Evolutionary conservation across 2,329 filamentous ascomycete species (phyloP).

Genomic region (Talaromyces sp.): DNA sequence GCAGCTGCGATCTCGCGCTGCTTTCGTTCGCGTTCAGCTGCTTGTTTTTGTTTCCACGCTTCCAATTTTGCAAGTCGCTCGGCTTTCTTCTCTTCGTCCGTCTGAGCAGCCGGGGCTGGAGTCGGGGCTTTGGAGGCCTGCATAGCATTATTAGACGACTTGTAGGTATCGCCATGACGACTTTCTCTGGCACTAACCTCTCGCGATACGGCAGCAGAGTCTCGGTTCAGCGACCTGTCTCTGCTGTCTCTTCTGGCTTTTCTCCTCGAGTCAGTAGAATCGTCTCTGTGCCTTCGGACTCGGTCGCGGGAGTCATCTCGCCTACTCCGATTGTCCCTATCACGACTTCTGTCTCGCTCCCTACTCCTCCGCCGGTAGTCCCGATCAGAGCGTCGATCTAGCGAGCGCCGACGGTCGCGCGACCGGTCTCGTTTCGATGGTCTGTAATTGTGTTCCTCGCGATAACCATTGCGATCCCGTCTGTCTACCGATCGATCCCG

Average conservation of each 20-base stretch:
- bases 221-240: constrained; percentile 53
- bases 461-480: constrained; percentile 43
- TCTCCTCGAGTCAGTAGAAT: constrained; percentile 67
- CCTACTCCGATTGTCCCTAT: constrained; percentile 66
- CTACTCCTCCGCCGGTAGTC: constrained; percentile 63
- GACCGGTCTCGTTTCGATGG: constrained; percentile 62
- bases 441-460: constrained; percentile 64
- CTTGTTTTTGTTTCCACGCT: constrained; percentile 88
- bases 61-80: constrained; percentile 79
- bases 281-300: constrained; percentile 63
- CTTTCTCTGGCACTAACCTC: constrained; percentile 54
- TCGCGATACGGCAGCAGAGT: constrained; percentile 50
- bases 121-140: constrained; percentile 57
- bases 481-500: constrained; percentile 66
- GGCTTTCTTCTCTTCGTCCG: constrained; percentile 73
- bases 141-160: constrained; percentile 23
- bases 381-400: constrained; percentile 54
- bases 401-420: constrained; percentile 50
- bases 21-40: constrained; percentile 70
- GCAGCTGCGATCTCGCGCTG: constrained; percentile 64
- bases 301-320: constrained; percentile 73
- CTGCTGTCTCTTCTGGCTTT: constrained; percentile 66
- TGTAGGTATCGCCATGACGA: background rate
- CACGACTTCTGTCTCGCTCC: constrained; percentile 63
- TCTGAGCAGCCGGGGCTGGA: constrained; percentile 50